Conservation (phyloP, 306 rosid species). For the Acacia melanoxylon region DNA sequence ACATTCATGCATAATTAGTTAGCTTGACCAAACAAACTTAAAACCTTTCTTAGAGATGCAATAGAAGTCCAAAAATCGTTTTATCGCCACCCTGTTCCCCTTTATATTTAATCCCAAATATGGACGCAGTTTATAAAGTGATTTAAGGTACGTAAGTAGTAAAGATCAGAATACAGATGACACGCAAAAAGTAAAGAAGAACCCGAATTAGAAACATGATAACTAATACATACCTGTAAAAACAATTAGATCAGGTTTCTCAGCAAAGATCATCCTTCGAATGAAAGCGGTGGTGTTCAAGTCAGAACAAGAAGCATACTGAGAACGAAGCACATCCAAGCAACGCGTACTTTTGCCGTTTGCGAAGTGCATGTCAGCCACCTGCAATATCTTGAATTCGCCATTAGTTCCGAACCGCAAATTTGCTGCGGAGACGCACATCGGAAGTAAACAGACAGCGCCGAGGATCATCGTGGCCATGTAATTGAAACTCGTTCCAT, state of each 20-base stretch:
- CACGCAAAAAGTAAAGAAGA: no score
- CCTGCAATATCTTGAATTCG: conserved; percentile 86
- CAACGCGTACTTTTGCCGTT: conserved; percentile 72
- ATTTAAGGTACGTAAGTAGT: conserved; percentile 12
- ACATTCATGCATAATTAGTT: conserved; percentile 16
- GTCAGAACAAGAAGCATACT: conserved; percentile 73
- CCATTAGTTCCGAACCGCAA: conserved; percentile 65
- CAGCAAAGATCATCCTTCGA: conserved; percentile 77
- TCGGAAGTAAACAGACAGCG: conserved; percentile 27
- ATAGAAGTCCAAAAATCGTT: conserved; percentile 11
- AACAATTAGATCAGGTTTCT: conserved; percentile 87
- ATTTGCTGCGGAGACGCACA: conserved; percentile 38
- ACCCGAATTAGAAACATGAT: not conserved
- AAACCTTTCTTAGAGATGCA: conserved; percentile 3
- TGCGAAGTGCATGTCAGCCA: conserved; percentile 95
- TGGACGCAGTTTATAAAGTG: not conserved
- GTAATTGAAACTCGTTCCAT: conserved; percentile 26
- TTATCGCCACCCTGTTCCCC: conserved; percentile 1
- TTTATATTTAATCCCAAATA: no score
- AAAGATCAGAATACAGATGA: not conserved
- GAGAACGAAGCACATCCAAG: conserved; percentile 57
- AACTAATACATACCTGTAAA: conserved; percentile 66
- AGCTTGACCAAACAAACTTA: conserved; percentile 21
- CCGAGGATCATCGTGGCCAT: conserved; percentile 3
- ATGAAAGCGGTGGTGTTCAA: conserved; percentile 77